Percentiles rank a stretch among this genome's conserved stretches.
Conservation (phyloP, 106 monocot genomes). For the Acanthochlamys bracteata region DNA sequence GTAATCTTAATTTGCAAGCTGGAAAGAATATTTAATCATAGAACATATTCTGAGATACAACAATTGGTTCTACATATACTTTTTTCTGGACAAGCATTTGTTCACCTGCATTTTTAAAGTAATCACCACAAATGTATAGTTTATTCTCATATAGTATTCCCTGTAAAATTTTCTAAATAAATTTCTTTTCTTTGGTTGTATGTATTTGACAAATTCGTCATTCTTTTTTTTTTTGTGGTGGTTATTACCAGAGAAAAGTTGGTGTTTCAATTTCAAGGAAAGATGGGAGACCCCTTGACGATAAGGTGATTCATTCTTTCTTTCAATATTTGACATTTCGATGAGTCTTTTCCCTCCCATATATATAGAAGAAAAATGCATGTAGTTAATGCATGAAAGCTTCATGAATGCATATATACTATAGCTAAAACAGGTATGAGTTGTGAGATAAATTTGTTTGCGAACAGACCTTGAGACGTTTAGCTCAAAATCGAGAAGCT, state of each 20-base stretch:
- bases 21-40: no score
- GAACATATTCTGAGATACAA: no score
- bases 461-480: slow-evolving; percentile 35
- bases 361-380: no score
- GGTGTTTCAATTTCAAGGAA: slow-evolving; percentile 12
- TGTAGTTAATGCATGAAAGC: neutral
- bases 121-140: no score
- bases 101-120: no score
- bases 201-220: neutral
- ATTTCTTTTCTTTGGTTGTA: neutral
- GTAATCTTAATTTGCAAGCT: no score
- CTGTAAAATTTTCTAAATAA: no score
- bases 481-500: slow-evolving; percentile 81
- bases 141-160: no score
- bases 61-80: no score
- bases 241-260: slow-evolving; percentile 8
- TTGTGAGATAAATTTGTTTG: neutral
- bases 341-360: neutral
- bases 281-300: slow-evolving; percentile 34
- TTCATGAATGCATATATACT: neutral
- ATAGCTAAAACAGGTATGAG: neutral
- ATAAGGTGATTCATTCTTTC: slow-evolving; percentile 21
- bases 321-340: neutral
- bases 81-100: no score
- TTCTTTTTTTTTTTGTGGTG: neutral